A percentile compares a stretch with the other conserved stretches of the same genome.
These are phyloP conservation scores for Rubia balearica DNA, from an alignment of 305 asterid genomes.

Conservation along the genomic window DNA sequence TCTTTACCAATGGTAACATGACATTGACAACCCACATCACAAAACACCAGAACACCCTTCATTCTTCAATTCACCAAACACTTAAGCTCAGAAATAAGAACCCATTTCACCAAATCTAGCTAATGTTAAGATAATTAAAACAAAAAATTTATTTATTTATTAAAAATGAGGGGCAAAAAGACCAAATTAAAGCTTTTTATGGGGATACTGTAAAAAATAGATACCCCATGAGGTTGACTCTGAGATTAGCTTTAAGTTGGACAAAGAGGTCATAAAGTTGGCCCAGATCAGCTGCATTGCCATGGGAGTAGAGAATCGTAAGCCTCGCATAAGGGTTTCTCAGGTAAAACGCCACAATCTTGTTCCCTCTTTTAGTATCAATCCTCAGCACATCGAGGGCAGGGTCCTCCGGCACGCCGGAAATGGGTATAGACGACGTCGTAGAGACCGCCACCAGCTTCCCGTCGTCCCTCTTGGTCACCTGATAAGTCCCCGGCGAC, in stretches of 20 bases:
- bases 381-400: slow-evolving; percentile 59
- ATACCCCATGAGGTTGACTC: slow-evolving; percentile 90
- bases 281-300: slow-evolving; percentile 98
- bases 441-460: slow-evolving; percentile 62
- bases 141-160: not conserved
- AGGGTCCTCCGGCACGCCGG: slow-evolving; percentile 55
- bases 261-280: slow-evolving; percentile 91
- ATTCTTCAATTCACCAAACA: not conserved
- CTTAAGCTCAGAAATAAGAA: not conserved
- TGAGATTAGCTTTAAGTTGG: slow-evolving; percentile 91
- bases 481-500: slow-evolving; percentile 80
- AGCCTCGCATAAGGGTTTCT: slow-evolving; percentile 84
- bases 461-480: slow-evolving; percentile 64
- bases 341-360: slow-evolving; percentile 77
- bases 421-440: slow-evolving; percentile 58
- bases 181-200: not conserved
- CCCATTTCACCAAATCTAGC: slow-evolving; percentile 1
- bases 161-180: not conserved
- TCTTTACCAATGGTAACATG: slow-evolving; percentile 19
- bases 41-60: not conserved
- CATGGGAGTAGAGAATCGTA: slow-evolving; percentile 82
- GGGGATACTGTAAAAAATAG: not conserved
- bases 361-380: slow-evolving; percentile 70
- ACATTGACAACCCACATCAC: slow-evolving; percentile 13
- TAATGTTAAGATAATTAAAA: not conserved